Base-by-base conservation (phyloP, 176 grass and related monocot species). In the Microstegium vimineum region DNA sequence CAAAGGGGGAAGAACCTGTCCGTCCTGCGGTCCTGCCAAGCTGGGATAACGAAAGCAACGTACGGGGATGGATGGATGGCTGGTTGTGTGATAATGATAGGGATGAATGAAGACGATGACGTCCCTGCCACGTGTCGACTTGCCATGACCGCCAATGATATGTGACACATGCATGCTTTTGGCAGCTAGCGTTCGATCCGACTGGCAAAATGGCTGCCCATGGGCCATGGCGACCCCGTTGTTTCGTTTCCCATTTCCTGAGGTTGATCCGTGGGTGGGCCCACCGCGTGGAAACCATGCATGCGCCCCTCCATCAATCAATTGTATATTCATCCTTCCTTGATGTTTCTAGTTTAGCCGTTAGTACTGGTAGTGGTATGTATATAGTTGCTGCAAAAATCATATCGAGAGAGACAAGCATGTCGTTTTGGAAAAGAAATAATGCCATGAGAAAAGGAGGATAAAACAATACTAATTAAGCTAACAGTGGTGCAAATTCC, bases 1-100 rank as follows among this genome's bases (percentile, higher is more conserved):
- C n/a, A 17, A 76, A 43, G 86, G 86, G 80, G 54, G 86, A 71
- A n/a, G 80, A 87, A 73, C 40, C 57, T 4, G 3, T 5, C 54
- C 8, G 20, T 6, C 52, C 46, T 49, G 46, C 11, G 41, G 3
- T 10, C 1, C 0, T n/a, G n/a, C n/a, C n/a, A n/a, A 11, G 10
- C 41, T 45, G 43, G 23, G 64, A 77, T 71, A 76, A 76, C 11
- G 54, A 83, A 77, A 60, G 78, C 71, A 5, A 76, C 47, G n/a
- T n/a, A n/a, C n/a, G n/a, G 67, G 61, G 10, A 10, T 66, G 37
- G 37, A 3, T 20, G 3, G 61, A n/a, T 40, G 5, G n/a, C 11
- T 2, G 26, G 15, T 63, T 4, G 59, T 51, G 17, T 51, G 47
- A n/a, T n/a, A n/a, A n/a, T n/a, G n/a, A 49, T 51, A 49, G 46